These are phyloP conservation scores for Scedosporium aurantiacum DNA, from an alignment of 2,329 filamentous ascomycete species.

Conservation along the genomic window DNA sequence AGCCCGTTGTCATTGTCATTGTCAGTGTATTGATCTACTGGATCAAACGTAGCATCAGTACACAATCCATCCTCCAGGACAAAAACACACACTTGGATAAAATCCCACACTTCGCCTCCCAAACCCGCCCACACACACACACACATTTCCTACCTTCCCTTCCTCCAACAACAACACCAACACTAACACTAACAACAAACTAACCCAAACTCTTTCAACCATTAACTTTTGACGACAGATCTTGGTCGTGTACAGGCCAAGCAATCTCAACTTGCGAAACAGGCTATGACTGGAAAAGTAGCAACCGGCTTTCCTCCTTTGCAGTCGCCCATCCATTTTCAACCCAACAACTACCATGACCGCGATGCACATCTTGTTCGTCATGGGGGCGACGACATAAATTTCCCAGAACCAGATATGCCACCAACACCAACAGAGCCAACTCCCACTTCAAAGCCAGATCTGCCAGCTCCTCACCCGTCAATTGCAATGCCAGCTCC, in stretches of 20 bases:
- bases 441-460: not conserved
- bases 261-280: conserved; percentile 15
- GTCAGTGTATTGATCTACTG: not conserved
- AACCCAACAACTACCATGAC: conserved; percentile 1
- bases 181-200: not conserved
- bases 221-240: conserved; percentile 8
- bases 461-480: not conserved
- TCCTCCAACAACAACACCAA: not conserved
- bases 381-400: not conserved
- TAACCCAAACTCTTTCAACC: not conserved
- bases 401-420: not conserved
- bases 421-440: not conserved
- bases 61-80: not conserved
- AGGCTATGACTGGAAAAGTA: conserved; percentile 11
- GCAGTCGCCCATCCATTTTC: not conserved
- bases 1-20: not conserved
- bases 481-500: not conserved
- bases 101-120: not conserved
- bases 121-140: not conserved
- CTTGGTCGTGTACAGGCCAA: conserved; percentile 15
- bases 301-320: not conserved
- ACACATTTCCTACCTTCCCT: not conserved
- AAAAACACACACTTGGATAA: not conserved
- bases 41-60: not conserved
- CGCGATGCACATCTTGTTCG: conserved; percentile 2